phyloP scores from a whole-genome alignment of 163 green algal species.

The Prototheca stagnorum region DNA sequence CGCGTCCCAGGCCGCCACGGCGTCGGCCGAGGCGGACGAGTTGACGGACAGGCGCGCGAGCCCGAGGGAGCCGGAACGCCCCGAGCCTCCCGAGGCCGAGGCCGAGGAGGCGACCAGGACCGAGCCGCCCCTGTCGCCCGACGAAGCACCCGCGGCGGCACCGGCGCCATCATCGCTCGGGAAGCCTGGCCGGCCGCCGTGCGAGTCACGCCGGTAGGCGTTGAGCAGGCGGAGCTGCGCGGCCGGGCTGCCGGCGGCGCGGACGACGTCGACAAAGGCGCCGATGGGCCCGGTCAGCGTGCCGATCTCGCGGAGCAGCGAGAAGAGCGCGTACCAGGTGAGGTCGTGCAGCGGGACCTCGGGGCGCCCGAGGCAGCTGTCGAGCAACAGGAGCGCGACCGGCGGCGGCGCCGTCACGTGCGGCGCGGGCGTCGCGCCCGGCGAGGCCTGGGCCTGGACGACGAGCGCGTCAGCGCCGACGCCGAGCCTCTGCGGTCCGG shows the following conservation, averaged over 20 bases:
- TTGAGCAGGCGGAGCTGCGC: slow-evolving; percentile 26
- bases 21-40: too few relatives aligned
- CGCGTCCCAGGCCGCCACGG: slow-evolving; percentile 21
- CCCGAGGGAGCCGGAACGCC: too few relatives aligned
- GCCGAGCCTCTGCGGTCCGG: background rate
- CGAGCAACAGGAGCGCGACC: slow-evolving; percentile 38
- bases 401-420: slow-evolving; percentile 3
- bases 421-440: background rate
- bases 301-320: slow-evolving; percentile 28
- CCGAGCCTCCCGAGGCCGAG: too few relatives aligned
- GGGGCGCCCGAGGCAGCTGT: slow-evolving; percentile 26
- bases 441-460: background rate
- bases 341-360: slow-evolving; percentile 18
- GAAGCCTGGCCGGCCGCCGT: background rate
- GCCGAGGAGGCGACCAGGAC: too few relatives aligned
- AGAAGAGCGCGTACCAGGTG: slow-evolving; percentile 38
- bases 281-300: slow-evolving; percentile 19
- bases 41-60: too few relatives aligned
- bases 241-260: slow-evolving; percentile 6
- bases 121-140: too few relatives aligned
- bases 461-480: background rate
- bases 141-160: too few relatives aligned
- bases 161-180: too few relatives aligned
- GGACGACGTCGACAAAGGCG: slow-evolving; percentile 30
- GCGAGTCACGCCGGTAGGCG: slow-evolving; percentile 10